Conservation (phyloP, 2,329 filamentous ascomycete genomes). For the Blastomyces parvus region DNA sequence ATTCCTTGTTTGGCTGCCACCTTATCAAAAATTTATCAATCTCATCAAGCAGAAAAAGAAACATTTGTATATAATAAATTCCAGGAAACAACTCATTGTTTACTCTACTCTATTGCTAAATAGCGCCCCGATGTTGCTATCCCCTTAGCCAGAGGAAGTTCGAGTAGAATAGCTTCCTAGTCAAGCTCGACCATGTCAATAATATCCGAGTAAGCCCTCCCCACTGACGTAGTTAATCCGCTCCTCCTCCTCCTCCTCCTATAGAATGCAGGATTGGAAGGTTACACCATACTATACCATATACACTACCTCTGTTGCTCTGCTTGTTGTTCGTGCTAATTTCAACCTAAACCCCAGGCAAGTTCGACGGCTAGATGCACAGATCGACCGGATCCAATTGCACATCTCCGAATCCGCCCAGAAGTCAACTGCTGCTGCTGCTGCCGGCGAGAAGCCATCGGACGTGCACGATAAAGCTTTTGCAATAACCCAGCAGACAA, state of each 20-base stretch:
- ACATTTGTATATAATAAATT: no score
- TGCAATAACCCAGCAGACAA: background rate
- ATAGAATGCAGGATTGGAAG: background rate
- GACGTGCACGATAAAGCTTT: slow-evolving; percentile 7
- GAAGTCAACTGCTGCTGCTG: slow-evolving; percentile 6
- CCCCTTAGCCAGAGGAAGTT: background rate
- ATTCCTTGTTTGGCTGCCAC: background rate
- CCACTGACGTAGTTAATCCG: background rate
- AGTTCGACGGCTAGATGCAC: slow-evolving; percentile 47
- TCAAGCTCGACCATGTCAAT: slow-evolving; percentile 3
- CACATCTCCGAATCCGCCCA: slow-evolving; percentile 24
- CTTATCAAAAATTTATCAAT: no score
- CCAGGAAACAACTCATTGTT: no score
- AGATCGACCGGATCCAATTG: slow-evolving; percentile 50
- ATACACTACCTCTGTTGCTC: background rate
- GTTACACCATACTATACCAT: background rate
- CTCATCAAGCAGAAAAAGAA: no score
- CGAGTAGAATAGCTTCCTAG: background rate
- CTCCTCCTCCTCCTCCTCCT: background rate
- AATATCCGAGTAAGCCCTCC: slow-evolving; percentile 1
- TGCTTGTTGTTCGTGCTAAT: background rate
- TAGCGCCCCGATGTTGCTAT: background rate
- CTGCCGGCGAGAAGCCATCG: background rate
- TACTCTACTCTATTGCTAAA: background rate
- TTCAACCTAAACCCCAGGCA: slow-evolving; percentile 33